Base-by-base conservation (phyloP, 2,329 filamentous ascomycete species). In the Aspergillus ochraceus region DNA sequence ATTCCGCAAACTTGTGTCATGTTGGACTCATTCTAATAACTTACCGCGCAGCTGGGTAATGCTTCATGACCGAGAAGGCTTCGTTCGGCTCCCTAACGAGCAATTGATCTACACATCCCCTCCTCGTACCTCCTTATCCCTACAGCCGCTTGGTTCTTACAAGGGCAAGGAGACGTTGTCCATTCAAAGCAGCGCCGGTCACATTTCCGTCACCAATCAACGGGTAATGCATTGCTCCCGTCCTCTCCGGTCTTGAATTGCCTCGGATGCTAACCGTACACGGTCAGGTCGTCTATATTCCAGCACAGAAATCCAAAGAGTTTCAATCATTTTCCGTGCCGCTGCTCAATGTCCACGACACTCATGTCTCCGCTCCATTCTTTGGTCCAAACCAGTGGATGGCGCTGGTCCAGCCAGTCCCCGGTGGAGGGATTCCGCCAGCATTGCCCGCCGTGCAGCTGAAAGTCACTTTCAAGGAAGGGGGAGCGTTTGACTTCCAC, bases 301-400 rank as follows among this genome's bases (percentile, higher is more conserved):
- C 94, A 19, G 81, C 86, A 55, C 84, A 86, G 59, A 84, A 88
- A 4, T 90, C 88, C 19, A 74, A 80, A 19, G 73, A 86, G 54
- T 86, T 97, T 72, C 88, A 94, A 74, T 97, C 92, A 53, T 97
- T 98, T 77, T 92, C 92, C 47, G 88, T 90, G 0, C 93, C 93
- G 46, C 90, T 97, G 61, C 84, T 97, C 64, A 93, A 94, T 73
- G 85, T 96, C 49, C 86, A 91, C 76, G 94, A 98, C 76, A 90
- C 90, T 6, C 91, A 90, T 70, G 90, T 96, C 61, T 88, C 89
- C 32, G 91, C 93, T 2, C 93, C 94, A 36, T 96, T 93, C 82
- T 96, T 97, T 75, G 93, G 94, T 20, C 89, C 92, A 4, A 97
- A 96, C 81, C 89, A 90, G 65, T 98, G 93, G 93, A 87, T 87